These are phyloP conservation scores for Phlyctochytrium bullatum DNA, from an alignment of 192 early-diverging fungal genomes.

Conservation along the genomic window DNA sequence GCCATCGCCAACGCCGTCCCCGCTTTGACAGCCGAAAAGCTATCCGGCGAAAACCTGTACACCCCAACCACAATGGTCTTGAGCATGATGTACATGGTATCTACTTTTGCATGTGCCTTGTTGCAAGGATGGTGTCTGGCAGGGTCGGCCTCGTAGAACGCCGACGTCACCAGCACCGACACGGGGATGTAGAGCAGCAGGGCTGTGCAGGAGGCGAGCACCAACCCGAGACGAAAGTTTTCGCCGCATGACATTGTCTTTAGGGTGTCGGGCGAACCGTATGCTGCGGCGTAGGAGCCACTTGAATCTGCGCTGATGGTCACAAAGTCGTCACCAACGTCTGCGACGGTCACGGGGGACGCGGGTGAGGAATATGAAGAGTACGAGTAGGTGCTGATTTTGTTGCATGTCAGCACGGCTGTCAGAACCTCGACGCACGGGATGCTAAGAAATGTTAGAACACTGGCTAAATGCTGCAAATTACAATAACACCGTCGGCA, in stretches of 20 bases:
- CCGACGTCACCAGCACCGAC: constrained; percentile 2
- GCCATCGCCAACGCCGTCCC: background rate
- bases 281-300: background rate
- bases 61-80: constrained; percentile 3
- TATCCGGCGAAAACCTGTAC: background rate
- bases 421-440: constrained; percentile 14
- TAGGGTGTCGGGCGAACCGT: background rate
- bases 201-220: background rate
- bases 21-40: background rate
- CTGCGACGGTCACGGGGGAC: too few species aligned
- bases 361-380: background rate
- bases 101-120: constrained; percentile 5
- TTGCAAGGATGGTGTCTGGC: background rate
- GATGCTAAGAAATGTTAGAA: background rate
- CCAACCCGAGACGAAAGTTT: background rate
- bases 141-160: constrained; percentile 15
- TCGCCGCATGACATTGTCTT: background rate
- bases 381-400: background rate
- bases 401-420: constrained; percentile 8
- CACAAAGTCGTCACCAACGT: too few species aligned
- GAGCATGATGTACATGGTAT: constrained; percentile 5
- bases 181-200: constrained; percentile 8
- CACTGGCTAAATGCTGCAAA: background rate
- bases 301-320: background rate
- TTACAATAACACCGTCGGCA: constrained; percentile 12